Evolutionary conservation across 176 grass and related monocot species (phyloP).

Genomic region (Bromus sterilis): DNA sequence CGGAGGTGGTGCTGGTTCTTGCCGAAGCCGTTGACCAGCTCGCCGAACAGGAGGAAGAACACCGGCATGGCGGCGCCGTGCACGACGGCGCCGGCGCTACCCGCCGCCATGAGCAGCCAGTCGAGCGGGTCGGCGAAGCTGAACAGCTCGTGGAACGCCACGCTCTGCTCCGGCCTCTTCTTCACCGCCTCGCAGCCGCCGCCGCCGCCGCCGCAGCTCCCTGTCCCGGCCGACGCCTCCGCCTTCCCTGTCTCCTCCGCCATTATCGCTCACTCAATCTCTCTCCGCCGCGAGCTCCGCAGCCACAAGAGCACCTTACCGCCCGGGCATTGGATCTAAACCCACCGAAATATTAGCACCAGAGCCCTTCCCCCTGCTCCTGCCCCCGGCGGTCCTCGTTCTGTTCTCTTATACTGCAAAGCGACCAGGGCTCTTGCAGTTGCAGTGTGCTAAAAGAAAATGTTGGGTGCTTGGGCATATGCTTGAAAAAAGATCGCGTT

Average conservation of each 20-base stretch:
- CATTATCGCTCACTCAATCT: slow-evolving; percentile 10
- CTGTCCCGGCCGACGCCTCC: background rate
- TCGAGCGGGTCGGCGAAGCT: slow-evolving; percentile 74
- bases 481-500: slow-evolving; percentile 20
- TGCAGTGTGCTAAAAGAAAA: background rate
- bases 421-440: background rate
- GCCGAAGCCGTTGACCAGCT: slow-evolving; percentile 94
- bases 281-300: background rate
- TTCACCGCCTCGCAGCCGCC: slow-evolving; percentile 31
- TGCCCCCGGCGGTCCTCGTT: slow-evolving; percentile 12
- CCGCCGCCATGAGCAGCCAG: slow-evolving; percentile 67
- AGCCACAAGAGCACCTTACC: background rate
- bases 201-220: slow-evolving; percentile 14
- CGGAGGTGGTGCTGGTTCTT: slow-evolving; percentile 74
- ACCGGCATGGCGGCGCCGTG: slow-evolving; percentile 87
- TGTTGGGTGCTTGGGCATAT: background rate
- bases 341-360: background rate
- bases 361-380: slow-evolving; percentile 1
- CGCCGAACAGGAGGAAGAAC: slow-evolving; percentile 89
- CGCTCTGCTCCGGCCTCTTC: slow-evolving; percentile 57
- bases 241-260: slow-evolving; percentile 38
- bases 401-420: slow-evolving; percentile 36
- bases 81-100: slow-evolving; percentile 63
- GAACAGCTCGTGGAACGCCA: slow-evolving; percentile 75
- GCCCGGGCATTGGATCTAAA: slow-evolving; percentile 37